Conservation (phyloP, 208 protist genomes). For the Trypanosoma vivax region DNA sequence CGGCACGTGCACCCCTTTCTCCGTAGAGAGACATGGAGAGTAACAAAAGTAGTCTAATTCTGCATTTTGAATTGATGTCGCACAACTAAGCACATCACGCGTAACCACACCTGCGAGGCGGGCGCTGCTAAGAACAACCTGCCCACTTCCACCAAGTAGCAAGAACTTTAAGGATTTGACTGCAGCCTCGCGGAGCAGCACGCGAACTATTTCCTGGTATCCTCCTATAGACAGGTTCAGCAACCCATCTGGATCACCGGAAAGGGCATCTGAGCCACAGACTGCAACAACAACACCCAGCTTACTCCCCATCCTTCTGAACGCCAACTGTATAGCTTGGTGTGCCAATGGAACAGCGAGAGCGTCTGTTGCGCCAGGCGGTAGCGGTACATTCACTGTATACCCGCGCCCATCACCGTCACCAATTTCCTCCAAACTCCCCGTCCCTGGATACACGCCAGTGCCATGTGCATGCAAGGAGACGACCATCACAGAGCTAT, state of each 20-base stretch:
- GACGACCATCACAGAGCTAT: constrained; percentile 94
- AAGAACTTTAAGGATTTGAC: constrained; percentile 21
- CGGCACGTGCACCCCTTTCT: constrained; percentile 29
- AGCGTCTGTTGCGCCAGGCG: constrained; percentile 79
- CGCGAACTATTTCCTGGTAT: constrained; percentile 27
- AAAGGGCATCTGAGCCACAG: constrained; percentile 94
- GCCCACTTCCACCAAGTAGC: constrained; percentile 33
- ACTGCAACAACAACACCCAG: constrained; percentile 94
- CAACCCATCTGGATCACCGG: constrained; percentile 91
- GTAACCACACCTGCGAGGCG: constrained; percentile 31
- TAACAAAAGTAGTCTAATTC: constrained; percentile 19
- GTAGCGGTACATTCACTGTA: constrained; percentile 89
- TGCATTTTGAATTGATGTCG: constrained; percentile 14
- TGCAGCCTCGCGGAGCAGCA: constrained; percentile 21
- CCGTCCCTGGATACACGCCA: constrained; percentile 92
- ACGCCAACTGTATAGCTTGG: constrained; percentile 66
- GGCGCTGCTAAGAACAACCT: constrained; percentile 38
- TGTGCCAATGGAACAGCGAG: constrained; percentile 75
- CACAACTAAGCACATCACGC: constrained; percentile 41
- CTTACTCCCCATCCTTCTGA: constrained; percentile 52
- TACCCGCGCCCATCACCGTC: constrained; percentile 75
- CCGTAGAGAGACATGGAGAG: constrained; percentile 21
- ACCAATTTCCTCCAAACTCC: constrained; percentile 87
- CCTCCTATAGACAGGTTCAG: constrained; percentile 88
- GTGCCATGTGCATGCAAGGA: constrained; percentile 96